Base-by-base conservation (phyloP, 768 basidiomycete genomes). In the Thelephora ganbajun region DNA sequence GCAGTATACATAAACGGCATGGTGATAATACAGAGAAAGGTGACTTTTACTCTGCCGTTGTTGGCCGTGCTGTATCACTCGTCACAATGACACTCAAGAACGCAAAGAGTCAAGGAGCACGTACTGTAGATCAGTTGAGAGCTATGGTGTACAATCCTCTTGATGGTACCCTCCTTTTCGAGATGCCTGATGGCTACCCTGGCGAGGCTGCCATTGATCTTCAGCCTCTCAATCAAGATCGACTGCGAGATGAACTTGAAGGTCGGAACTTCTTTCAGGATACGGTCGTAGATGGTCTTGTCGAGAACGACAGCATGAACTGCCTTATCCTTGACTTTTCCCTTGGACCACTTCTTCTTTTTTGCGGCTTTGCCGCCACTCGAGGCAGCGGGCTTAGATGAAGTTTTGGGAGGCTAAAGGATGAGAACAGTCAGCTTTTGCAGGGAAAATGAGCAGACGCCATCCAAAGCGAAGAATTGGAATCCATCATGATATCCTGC, bases 301-400 rank as follows among this genome's bases (percentile, higher is more conserved):
- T 98, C 94, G 61, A 94, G 81, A 57, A 81, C 73, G 67, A 97
- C 92, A 59, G 89, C 77, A 78, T 98, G 93, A 63, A 88, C 82
- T 61, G 94, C 90, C 83, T 98, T 99, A 74, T 99, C 96, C 84
- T 99, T 99, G 68, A 99, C 96, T 73, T 98, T 98, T 66, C 96
- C 96, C 79, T 98, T 98, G 59, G 90, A 96, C 93, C 93, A 97
- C 79, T 98, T 98, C 89, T 98, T 98, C 80, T 98, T 98, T 79
- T 97, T 97, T 53, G 87, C 89, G 61, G 84, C 70, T 67, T 91
- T 91, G 63, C 86, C 83, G 56, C 84, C 82, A 54, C 77, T 69
- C 44, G 80, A 71, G 51, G 72, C 62, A 51, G 74, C 69, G 50
- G 82, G 68, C 71, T 41, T 41, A 22, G 5, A 2, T 18, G 39